Evolutionary conservation across 1,139 yeast genomes (phyloP), one percentile per base, ranked within the genome.

Genomic region (Suhomyces kunorum): DNA sequence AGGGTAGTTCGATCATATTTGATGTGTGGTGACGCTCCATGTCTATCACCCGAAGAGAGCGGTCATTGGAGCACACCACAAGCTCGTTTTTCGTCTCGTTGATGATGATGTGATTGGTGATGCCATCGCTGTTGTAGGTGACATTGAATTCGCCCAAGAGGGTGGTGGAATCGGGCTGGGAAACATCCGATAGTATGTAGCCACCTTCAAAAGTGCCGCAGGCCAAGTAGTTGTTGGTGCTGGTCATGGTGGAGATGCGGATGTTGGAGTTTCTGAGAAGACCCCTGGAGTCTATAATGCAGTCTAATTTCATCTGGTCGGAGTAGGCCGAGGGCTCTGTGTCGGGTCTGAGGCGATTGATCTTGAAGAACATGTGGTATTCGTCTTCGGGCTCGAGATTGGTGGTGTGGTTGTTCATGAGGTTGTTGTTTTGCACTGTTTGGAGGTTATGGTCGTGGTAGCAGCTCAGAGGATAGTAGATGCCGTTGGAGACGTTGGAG

Each of bases 151-250:
- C 76, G 1, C 68, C 68, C 8, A 61, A 43, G 7, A 56, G 45
- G 6, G 44, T 51, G 2, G 66, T 51, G n/a, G 47, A 31, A 8
- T 56, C 54, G 0, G 64, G 56, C 34, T 58, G 54, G 12, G 61
- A 45, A 8, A 68, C 56, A 28, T 64, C 62, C 35, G 68, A 57
- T 35, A 76, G 56, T 7, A 76, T 56, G 48, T 68, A 73, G 14
- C 77, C 75, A 1, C 85, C 85, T 43, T 71, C 75, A 43, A 78
- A 74, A 0, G 84, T 78, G 0, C 85, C 85, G 20, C 78, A 71
- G 4, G 69, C 75, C 17, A 78, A 56, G 19, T 66, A 54, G n/a
- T 61, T 62, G 32, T 66, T 54, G 11, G 76, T 63, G 39, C 78
- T 69, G 8, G 76, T 62, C 42, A 79, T 51, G 2, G 82, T 73